Conservation (phyloP, 208 protist species). For the Angomonas ambiguus region DNA sequence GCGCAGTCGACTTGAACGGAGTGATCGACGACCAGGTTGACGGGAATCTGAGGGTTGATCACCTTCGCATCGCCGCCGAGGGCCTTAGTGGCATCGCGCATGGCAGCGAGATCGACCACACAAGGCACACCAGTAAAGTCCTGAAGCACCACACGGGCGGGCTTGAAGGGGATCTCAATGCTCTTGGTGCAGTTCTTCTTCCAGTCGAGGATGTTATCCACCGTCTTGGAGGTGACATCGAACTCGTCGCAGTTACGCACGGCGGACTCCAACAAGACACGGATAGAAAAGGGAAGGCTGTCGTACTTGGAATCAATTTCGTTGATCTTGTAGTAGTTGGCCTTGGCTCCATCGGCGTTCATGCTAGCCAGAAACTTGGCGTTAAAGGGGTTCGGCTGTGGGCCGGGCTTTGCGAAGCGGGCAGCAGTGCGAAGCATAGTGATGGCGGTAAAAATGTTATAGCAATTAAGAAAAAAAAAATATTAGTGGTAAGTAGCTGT, state of each 20-base stretch:
- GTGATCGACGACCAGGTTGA: slow-evolving; percentile 97
- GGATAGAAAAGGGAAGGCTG: slow-evolving; percentile 93
- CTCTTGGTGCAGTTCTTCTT: slow-evolving; percentile 82
- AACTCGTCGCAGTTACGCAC: slow-evolving; percentile 96
- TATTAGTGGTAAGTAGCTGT: background rate
- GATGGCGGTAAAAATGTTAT: background rate
- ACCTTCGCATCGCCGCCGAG: slow-evolving; percentile 88
- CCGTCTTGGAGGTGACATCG: slow-evolving; percentile 83
- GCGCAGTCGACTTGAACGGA: slow-evolving; percentile 92
- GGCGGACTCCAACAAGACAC: slow-evolving; percentile 94
- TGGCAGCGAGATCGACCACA: slow-evolving; percentile 95
- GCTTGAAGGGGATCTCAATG: slow-evolving; percentile 95
- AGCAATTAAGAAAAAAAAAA: slow-evolving; percentile 5
- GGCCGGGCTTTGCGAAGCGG: slow-evolving; percentile 24
- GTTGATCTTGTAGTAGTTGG: slow-evolving; percentile 82
- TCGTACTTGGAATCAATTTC: slow-evolving; percentile 80
- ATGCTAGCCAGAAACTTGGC: slow-evolving; percentile 63
- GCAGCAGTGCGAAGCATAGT: slow-evolving; percentile 54
- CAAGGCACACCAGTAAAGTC: slow-evolving; percentile 96
- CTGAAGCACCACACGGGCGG: slow-evolving; percentile 94
- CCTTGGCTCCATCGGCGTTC: slow-evolving; percentile 36
- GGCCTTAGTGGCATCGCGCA: slow-evolving; percentile 91
- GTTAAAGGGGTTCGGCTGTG: slow-evolving; percentile 68
- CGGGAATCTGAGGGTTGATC: slow-evolving; percentile 95
- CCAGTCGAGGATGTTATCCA: slow-evolving; percentile 94